phyloP scores from a whole-genome alignment of 2,329 filamentous ascomycete species.

The Spiromastix sp. region DNA sequence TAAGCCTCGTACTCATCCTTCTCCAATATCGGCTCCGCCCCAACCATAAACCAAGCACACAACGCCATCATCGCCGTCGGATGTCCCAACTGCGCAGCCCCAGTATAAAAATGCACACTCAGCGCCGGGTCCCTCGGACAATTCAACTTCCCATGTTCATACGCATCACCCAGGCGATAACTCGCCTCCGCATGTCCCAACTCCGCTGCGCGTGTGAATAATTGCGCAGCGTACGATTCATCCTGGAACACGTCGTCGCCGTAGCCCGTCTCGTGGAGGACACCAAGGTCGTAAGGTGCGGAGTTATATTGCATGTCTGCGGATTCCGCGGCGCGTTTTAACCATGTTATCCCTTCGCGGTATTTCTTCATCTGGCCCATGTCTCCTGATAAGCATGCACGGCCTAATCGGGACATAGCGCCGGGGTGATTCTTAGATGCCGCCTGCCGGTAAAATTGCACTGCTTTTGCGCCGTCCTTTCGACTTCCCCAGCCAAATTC shows the following conservation, averaged over 20 bases:
- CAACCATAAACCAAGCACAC: conserved; percentile 97
- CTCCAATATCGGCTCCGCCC: conserved; percentile 80
- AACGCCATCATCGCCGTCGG: conserved; percentile 92
- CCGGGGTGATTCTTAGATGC: conserved; percentile 92
- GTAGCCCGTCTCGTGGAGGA: conserved; percentile 84
- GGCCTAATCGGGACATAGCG: conserved; percentile 83
- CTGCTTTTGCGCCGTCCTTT: conserved; percentile 80
- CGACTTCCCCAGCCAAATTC: conserved; percentile 97
- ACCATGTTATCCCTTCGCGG: conserved; percentile 87
- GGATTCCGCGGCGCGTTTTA: conserved; percentile 83
- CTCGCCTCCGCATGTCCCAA: conserved; percentile 79
- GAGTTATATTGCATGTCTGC: conserved; percentile 87
- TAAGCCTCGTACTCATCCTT: conserved; percentile 95
- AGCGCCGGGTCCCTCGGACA: conserved; percentile 87
- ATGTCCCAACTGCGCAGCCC: conserved; percentile 75
- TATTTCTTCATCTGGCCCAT: conserved; percentile 76
- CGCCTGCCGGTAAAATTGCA: conserved; percentile 82
- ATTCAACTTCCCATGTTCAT: conserved; percentile 79
- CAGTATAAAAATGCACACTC: conserved; percentile 95
- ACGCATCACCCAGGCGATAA: conserved; percentile 86
- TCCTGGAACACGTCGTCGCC: conserved; percentile 92
- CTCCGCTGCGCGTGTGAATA: conserved; percentile 91
- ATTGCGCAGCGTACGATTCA: conserved; percentile 77
- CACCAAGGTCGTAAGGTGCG: conserved; percentile 81
- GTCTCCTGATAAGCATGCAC: conserved; percentile 81